Evolutionary conservation across 352 stramenopile genomes (phyloP).

Genomic region (Globisporangium radiosum): DNA sequence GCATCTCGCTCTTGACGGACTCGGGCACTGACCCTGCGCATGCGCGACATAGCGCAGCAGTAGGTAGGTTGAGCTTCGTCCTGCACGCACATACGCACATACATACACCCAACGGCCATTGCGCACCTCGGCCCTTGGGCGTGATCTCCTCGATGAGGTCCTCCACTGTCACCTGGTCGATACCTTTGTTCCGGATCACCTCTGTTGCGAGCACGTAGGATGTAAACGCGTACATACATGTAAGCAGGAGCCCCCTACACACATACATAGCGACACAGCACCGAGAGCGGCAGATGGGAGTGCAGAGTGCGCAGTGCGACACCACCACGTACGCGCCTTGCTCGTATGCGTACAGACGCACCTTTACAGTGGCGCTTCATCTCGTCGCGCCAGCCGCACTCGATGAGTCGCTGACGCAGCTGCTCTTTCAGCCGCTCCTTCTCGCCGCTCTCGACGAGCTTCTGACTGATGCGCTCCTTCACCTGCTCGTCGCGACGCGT

Average conservation of each 20-base stretch:
- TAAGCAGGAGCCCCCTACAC: neutral
- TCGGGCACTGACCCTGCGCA: slow-evolving; percentile 68
- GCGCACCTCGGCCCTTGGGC: slow-evolving; percentile 68
- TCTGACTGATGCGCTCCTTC: slow-evolving; percentile 76
- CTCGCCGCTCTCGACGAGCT: slow-evolving; percentile 86
- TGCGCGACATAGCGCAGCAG: neutral
- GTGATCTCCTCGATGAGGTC: slow-evolving; percentile 92
- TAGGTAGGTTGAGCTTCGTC: neutral
- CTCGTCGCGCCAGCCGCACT: slow-evolving; percentile 91
- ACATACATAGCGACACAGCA: too few species aligned
- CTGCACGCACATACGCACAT: neutral
- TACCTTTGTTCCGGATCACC: slow-evolving; percentile 90
- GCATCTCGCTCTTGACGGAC: slow-evolving; percentile 84
- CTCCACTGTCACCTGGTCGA: slow-evolving; percentile 93
- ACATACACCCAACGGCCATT: neutral
- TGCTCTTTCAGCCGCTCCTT: slow-evolving; percentile 89
- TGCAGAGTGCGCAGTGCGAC: too few species aligned
- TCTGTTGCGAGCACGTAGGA: slow-evolving; percentile 34
- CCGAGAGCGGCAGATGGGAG: too few species aligned
- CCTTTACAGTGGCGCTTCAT: slow-evolving; percentile 89
- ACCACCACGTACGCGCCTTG: too few species aligned
- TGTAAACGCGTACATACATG: neutral
- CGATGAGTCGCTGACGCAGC: slow-evolving; percentile 77
- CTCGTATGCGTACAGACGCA: slow-evolving; percentile 6
- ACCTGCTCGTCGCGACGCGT: slow-evolving; percentile 65